Evolutionary conservation across 1,284 basidiomycete species (phyloP).

Genomic region (Bjerkandera adusta): DNA sequence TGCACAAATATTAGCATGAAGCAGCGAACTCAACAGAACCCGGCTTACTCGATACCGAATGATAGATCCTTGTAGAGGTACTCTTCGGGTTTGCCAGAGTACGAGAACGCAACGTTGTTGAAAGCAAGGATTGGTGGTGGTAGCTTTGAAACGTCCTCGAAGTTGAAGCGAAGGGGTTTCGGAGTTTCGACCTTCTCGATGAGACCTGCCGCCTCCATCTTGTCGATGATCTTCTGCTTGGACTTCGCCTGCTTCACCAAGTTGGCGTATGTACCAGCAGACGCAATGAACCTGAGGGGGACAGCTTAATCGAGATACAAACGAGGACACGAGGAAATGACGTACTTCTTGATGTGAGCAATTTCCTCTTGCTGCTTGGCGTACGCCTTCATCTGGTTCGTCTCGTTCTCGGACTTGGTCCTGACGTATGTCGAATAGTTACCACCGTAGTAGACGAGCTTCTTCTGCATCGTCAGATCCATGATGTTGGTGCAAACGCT

Average conservation of each 20-base stretch:
- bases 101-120: slow-evolving; percentile 92
- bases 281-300: slow-evolving; percentile 85
- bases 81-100: slow-evolving; percentile 86
- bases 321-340: slow-evolving; percentile 11
- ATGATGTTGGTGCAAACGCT: slow-evolving; percentile 96
- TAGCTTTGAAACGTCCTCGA: slow-evolving; percentile 91
- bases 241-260: slow-evolving; percentile 98
- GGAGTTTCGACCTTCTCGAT: slow-evolving; percentile 85
- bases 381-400: slow-evolving; percentile 99
- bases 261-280: slow-evolving; percentile 98
- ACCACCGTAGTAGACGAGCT: slow-evolving; percentile 91
- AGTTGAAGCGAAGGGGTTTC: slow-evolving; percentile 87
- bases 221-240: slow-evolving; percentile 99
- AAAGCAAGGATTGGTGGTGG: slow-evolving; percentile 98
- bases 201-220: slow-evolving; percentile 99
- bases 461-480: slow-evolving; percentile 90
- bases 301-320: neutral
- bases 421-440: slow-evolving; percentile 97
- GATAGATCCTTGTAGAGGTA: slow-evolving; percentile 87
- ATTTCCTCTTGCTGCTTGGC: slow-evolving; percentile 98
- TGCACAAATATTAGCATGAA: slow-evolving; percentile 28
- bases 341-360: slow-evolving; percentile 92
- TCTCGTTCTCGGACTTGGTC: slow-evolving; percentile 96
- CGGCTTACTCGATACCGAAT: slow-evolving; percentile 89
- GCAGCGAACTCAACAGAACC: slow-evolving; percentile 9